Evolutionary conservation across 1,284 basidiomycete species (phyloP), one percentile per base, ranked within the genome.

Genomic region (Earliella scabrosa): DNA sequence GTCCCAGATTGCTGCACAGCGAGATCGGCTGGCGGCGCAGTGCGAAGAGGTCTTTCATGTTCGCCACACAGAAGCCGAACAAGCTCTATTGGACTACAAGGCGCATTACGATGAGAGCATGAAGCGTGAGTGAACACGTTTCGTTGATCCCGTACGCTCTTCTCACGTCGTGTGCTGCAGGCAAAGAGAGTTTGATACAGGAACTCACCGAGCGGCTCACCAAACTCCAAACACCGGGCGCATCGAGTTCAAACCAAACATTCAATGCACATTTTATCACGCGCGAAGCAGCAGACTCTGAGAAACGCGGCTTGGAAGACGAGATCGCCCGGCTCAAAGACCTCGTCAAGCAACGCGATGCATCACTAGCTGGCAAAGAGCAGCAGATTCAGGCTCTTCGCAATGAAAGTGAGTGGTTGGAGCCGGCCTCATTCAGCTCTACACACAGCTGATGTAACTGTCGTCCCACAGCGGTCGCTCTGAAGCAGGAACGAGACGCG

Each of bases 241-340:
- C 7, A 6, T 7, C 7, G 29, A 73, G 73, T 43, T 71, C 78
- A 2, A 81, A 46, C 21, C 56, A 64, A 38, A 54, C 66, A 4
- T 26, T 75, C 73, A 41, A 77, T 7, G 73, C 88, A 27, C 83
- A 87, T 59, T 79, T 92, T 55, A 71, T 92, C 14, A 89, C 88
- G 7, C 82, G 87, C 48, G 88, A 90, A 60, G 82, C 82, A 4
- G 88, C 85, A 7, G 85, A 91, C 52, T 82, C 83, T 56, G 88
- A 90, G 72, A 83, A 83, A 63, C 79, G 77, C 49, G 71, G 59
- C 1, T 67, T 83, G 27, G 79, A 85, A 54, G 72, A 79, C 46
- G 82, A 87, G 54, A 68, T 85, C 24, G 68, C 66, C 21, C 70
- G 72, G 14, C 76, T 80, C 65, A 81, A 80, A 58, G 73, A 77